phyloP scores from a whole-genome alignment of 176 grass and related monocot species.

The Triticum timopheevii region DNA sequence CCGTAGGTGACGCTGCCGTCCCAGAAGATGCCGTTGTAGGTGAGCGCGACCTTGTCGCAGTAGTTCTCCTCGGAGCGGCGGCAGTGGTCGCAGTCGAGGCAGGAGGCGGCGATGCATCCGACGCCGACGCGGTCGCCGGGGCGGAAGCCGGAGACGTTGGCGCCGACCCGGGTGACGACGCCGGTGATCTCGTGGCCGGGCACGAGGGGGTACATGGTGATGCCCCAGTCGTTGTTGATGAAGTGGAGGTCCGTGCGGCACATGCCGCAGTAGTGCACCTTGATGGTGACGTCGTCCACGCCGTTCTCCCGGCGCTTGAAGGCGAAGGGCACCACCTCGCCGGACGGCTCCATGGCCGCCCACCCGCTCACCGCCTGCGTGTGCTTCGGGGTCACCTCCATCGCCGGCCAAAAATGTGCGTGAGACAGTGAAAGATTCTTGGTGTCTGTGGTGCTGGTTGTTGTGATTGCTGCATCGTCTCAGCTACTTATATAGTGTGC shows the following conservation, averaged over 20 bases:
- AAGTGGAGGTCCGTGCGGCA: constrained; percentile 87
- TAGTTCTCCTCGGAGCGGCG: constrained; percentile 75
- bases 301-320: constrained; percentile 77
- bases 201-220: constrained; percentile 72
- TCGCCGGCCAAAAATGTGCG: not conserved
- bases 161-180: constrained; percentile 49
- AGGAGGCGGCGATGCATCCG: constrained; percentile 62
- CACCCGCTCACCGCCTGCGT: constrained; percentile 66
- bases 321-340: constrained; percentile 56
- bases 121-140: constrained; percentile 68
- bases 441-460: not conserved
- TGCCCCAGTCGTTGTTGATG: constrained; percentile 79
- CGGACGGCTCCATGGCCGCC: constrained; percentile 58
- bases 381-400: constrained; percentile 63
- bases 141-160: constrained; percentile 51
- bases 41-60: constrained; percentile 68
- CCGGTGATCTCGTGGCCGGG: constrained; percentile 88
- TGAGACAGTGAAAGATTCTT: not conserved
- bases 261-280: constrained; percentile 75
- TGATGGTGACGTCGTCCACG: constrained; percentile 69
- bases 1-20: constrained; percentile 88
- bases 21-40: constrained; percentile 82
- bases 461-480: not conserved
- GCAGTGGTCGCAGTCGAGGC: constrained; percentile 70
- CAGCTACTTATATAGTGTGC: constrained; percentile 28